Evolutionary conservation across 1,284 basidiomycete genomes (phyloP), one percentile per base, ranked within the genome.

Genomic region (Ceratobasidium sp.): DNA sequence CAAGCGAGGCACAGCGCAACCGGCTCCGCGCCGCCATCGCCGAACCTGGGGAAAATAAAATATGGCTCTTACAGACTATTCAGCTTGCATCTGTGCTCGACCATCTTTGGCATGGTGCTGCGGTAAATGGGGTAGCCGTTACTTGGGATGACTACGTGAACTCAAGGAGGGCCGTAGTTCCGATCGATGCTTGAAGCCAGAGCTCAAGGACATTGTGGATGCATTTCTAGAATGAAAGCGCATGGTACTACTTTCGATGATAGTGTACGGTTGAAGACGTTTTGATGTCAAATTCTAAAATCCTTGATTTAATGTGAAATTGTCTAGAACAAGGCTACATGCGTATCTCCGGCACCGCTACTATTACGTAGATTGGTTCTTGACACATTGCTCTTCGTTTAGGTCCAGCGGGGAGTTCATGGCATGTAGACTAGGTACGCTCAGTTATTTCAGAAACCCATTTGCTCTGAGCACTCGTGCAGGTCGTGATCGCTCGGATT

Each of bases 121-220:
- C 44, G 28, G 72, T 20, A 20, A 51, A 75, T 55, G 72, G 72
- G 12, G 44, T 42, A 12, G 46, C 60, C n/a, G 23, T 66, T 33
- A 64, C 61, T 9, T 75, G 72, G 72, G 46, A 42, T 1, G 61
- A 75, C 12, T 75, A 75, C n/a, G n/a, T 68, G 10, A 39, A 33
- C 3, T 40, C 66, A 15, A 15, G 49, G n/a, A 68, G 18, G 39
- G 44, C 66, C 15, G 15, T 40, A 15, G 12, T 39, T 28, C 33
- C 26, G 46, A 20, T 63, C 18, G 60, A 42, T n/a, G 3, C 18
- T 42, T 39, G 26, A 7, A 10, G 7, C 26, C 26, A 12, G 23
- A 18, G 18, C 7, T 42, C 33, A 3, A 40, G 28, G 39, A 18
- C 40, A 42, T 13, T 4, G 33, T 4, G 33, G 33, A 33, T n/a